Percentiles rank a stretch among this genome's conserved stretches.
Conservation (phyloP, 805 yeast genomes). For the Candida methanosorbosa region DNA sequence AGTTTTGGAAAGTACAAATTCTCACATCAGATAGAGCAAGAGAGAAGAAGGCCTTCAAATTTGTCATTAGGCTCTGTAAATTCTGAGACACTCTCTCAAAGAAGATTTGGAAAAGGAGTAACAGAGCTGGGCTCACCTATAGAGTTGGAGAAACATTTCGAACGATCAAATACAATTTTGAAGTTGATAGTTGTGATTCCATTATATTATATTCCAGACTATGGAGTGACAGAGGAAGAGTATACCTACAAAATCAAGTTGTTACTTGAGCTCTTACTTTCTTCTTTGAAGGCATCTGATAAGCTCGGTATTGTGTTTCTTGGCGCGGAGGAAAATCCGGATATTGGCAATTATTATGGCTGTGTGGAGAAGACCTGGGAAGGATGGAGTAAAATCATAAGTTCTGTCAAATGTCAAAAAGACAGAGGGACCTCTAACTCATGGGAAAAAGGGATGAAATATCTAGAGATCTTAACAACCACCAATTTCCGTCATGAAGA, state of each 20-base stretch:
- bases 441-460: constrained; percentile 18
- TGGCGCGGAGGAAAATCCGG: constrained; percentile 8
- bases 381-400: constrained; percentile 18
- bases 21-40: no score
- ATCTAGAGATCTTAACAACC: constrained; percentile 11
- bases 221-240: constrained; percentile 11
- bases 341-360: constrained; percentile 24
- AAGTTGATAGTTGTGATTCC: constrained; percentile 18
- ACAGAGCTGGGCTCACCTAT: background rate
- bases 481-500: constrained; percentile 5
- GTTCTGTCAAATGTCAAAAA: constrained; percentile 12
- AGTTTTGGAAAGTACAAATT: background rate
- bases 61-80: no score
- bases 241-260: constrained; percentile 10
- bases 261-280: constrained; percentile 6
- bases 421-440: background rate
- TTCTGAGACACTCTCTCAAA: background rate
- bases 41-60: no score
- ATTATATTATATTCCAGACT: constrained; percentile 10
- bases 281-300: constrained; percentile 12
- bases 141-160: no score
- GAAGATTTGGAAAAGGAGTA: background rate
- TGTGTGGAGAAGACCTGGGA: constrained; percentile 18
- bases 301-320: constrained; percentile 21
- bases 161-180: constrained; percentile 9